These are phyloP conservation scores for Eucalyptus victrix DNA, from an alignment of 345 rosid species.

Conservation along the genomic window DNA sequence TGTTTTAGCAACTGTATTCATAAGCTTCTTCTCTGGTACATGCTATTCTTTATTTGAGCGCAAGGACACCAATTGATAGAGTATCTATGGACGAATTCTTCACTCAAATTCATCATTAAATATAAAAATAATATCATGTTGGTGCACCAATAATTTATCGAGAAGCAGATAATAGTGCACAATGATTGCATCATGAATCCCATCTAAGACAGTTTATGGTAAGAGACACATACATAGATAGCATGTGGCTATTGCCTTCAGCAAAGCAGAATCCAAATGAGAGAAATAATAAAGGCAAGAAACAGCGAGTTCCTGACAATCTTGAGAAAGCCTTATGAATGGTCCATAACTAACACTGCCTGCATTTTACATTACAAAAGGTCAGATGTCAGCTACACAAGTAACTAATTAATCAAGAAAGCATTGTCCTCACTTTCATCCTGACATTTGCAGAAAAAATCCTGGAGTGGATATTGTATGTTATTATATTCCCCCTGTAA, in stretches of 20 bases:
- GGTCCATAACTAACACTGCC: slow-evolving; percentile 56
- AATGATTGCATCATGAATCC: not conserved
- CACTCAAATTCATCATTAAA: not conserved
- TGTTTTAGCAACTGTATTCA: not conserved
- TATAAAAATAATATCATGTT: not conserved
- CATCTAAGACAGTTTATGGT: not conserved
- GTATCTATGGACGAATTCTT: not conserved
- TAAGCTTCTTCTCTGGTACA: not conserved
- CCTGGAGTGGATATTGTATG: slow-evolving; percentile 26
- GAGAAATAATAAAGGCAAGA: slow-evolving; percentile 62
- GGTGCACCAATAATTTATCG: not conserved
- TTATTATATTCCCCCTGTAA: slow-evolving; percentile 38
- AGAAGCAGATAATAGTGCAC: not conserved
- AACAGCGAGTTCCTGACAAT: slow-evolving; percentile 54
- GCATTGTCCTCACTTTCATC: slow-evolving; percentile 30
- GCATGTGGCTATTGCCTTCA: slow-evolving; percentile 55
- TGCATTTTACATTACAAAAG: not conserved
- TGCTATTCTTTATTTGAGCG: not conserved
- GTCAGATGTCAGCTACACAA: not conserved
- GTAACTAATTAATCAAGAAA: not conserved
- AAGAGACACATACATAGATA: slow-evolving; percentile 46
- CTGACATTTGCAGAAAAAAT: slow-evolving; percentile 36
- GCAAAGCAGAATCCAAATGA: slow-evolving; percentile 23
- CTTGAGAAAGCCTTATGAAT: slow-evolving; percentile 51
- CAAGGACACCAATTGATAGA: not conserved